A percentile compares a stretch with the other conserved stretches of the same genome.
phyloP scores from a whole-genome alignment of 139 green algal genomes.

The Chlorella sp. region DNA sequence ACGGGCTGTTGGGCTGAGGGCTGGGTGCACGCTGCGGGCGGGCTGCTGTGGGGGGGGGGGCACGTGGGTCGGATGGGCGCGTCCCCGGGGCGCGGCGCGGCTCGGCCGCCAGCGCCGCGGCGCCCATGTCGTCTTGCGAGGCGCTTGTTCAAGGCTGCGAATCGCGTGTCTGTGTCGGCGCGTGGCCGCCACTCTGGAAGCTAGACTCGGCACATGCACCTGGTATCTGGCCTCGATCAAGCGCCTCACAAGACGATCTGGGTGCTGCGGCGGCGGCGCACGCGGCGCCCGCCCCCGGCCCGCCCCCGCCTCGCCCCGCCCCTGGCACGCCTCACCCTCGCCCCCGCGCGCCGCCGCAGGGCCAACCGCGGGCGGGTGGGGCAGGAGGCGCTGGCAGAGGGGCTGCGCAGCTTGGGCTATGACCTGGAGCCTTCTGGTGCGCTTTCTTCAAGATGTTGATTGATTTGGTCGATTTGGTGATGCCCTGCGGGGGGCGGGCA shows the following conservation, averaged over 20 bases:
- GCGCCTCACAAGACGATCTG: not conserved
- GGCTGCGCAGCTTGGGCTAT: constrained; percentile 58
- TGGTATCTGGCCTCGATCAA: not conserved
- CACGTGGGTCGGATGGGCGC: too few species aligned
- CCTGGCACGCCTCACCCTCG: not conserved
- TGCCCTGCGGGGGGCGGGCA: not conserved
- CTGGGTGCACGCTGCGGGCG: too few species aligned
- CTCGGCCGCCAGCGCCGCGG: too few species aligned
- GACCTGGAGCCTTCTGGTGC: constrained; percentile 41
- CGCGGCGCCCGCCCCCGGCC: not conserved
- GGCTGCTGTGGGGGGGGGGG: too few species aligned
- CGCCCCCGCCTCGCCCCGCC: not conserved
- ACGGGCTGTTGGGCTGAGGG: too few species aligned
- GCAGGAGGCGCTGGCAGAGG: constrained; percentile 50
- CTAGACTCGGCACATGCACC: not conserved
- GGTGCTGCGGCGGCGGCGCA: not conserved
- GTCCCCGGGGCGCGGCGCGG: too few species aligned
- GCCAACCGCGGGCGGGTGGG: constrained; percentile 31
- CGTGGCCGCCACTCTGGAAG: too few species aligned
- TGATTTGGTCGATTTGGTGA: not conserved
- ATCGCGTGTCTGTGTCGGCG: too few species aligned
- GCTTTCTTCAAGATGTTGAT: not conserved
- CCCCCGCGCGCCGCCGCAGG: constrained; percentile 37
- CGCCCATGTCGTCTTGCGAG: too few species aligned
- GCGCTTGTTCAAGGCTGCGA: too few species aligned